Evolutionary conservation across 2,329 filamentous ascomycete species (phyloP).

Genomic region (Akanthomyces uredinophilus): DNA sequence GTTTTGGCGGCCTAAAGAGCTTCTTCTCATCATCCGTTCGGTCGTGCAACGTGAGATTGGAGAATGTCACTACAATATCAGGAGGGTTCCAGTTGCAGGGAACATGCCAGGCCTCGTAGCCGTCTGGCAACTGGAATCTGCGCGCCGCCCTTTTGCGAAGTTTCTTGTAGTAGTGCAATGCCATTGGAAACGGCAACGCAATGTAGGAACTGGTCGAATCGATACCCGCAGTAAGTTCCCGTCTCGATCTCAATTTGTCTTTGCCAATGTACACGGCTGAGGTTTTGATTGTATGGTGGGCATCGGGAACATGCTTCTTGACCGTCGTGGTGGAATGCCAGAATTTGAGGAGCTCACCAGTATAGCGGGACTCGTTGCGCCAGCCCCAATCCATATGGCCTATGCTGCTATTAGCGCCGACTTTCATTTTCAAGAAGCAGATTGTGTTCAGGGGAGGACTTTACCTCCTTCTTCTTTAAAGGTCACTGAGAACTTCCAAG

Average conservation of each 20-base stretch:
- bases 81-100: neutral
- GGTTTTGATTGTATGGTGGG: neutral
- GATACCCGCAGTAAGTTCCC: neutral
- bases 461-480: neutral
- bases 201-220: neutral
- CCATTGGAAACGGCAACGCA: neutral
- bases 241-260: neutral
- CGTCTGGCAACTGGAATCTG: neutral
- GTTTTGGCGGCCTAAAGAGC: too few relatives aligned
- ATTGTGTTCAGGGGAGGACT: neutral
- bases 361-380: neutral
- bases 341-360: neutral
- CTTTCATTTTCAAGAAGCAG: neutral
- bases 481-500: neutral
- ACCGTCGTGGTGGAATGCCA: neutral
- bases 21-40: neutral
- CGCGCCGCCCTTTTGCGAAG: neutral
- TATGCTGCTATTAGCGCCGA: neutral
- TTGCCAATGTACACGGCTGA: neutral
- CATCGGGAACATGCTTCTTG: neutral
- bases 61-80: neutral
- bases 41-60: neutral
- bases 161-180: neutral
- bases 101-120: neutral
- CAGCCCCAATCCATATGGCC: neutral